phyloP scores from a whole-genome alignment of 176 grass and related monocot genomes.

The bread wheat (Triticum aestivum) region IWGSC_CS_RefSeq_v2.1 NC_057798.1:798041787-798042286 shows the following conservation, averaged over 20 bases:
- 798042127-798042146: constrained; percentile 36
- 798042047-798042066: constrained; percentile 6
- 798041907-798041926: background rate
- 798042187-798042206: background rate
- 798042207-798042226: constrained; percentile 5
- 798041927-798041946: background rate
- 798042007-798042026: background rate
- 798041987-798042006: background rate
- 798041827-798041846: background rate
- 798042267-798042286: background rate
- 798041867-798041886: background rate
- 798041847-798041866: background rate
- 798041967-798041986: background rate
- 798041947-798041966: background rate
- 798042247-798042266: background rate
- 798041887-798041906: too few species aligned
- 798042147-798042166: background rate
- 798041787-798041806: too few species aligned
- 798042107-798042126: constrained; percentile 31
- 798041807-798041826: background rate
- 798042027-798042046: constrained; percentile 6
- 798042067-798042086: constrained; percentile 24
- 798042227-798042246: background rate
- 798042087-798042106: background rate
- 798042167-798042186: background rate